Conservation (phyloP, 2,329 filamentous ascomycete genomes). For the Thermothelomyces thermophilus region DNA sequence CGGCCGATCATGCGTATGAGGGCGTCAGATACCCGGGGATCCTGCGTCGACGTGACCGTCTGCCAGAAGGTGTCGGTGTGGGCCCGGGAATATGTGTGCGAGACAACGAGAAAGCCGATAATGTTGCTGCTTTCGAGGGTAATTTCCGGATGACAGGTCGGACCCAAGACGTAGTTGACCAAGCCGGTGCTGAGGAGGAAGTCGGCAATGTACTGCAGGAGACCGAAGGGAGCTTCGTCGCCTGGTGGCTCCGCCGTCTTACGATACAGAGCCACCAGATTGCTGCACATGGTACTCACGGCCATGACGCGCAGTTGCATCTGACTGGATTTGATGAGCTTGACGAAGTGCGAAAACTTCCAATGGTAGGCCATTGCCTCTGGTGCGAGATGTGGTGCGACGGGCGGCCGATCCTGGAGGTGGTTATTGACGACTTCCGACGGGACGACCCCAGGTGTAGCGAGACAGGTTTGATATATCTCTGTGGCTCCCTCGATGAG, state of each 20-base stretch:
- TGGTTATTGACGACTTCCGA: slow-evolving; percentile 29
- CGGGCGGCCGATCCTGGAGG: slow-evolving; percentile 31
- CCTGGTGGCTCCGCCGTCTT: slow-evolving; percentile 41
- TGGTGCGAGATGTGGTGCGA: slow-evolving; percentile 34
- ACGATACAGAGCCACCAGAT: slow-evolving; percentile 63
- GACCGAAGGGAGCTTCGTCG: slow-evolving; percentile 35
- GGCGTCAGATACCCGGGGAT: slow-evolving; percentile 77
- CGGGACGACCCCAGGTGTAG: slow-evolving; percentile 33
- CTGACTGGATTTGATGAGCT: slow-evolving; percentile 72
- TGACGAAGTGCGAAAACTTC: slow-evolving; percentile 62
- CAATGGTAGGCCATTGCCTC: slow-evolving; percentile 56
- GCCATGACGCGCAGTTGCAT: slow-evolving; percentile 86
- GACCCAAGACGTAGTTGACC: slow-evolving; percentile 79
- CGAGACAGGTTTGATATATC: slow-evolving; percentile 39
- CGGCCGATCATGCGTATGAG: slow-evolving; percentile 58
- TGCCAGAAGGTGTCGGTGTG: slow-evolving; percentile 82
- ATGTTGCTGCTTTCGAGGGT: slow-evolving; percentile 77
- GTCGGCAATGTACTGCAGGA: slow-evolving; percentile 61
- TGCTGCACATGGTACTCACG: slow-evolving; percentile 63
- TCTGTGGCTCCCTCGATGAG: slow-evolving; percentile 38
- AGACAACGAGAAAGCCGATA: slow-evolving; percentile 78
- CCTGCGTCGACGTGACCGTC: slow-evolving; percentile 71
- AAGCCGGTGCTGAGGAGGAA: slow-evolving; percentile 65
- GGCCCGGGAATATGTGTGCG: slow-evolving; percentile 60
- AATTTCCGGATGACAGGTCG: slow-evolving; percentile 87